Evolutionary conservation across 2,329 filamentous ascomycete genomes (phyloP).

Genomic region (Scytalidium sp.): DNA sequence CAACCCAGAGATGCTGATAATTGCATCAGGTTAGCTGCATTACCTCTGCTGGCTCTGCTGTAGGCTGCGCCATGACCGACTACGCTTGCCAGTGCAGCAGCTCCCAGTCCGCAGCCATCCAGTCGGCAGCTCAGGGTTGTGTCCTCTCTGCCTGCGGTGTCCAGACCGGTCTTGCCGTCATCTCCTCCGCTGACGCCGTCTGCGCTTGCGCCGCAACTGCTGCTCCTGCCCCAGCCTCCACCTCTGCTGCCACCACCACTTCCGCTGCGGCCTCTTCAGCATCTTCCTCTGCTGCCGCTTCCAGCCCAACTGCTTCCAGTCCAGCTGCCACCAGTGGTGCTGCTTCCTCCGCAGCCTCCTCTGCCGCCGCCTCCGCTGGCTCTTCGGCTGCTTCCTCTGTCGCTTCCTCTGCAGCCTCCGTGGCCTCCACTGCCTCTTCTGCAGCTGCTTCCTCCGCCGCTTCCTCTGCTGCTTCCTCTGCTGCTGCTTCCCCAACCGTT

Average conservation of each 20-base stretch:
- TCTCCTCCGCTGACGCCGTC: slow-evolving; percentile 4
- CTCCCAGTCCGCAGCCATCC: neutral
- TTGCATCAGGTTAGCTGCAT: neutral
- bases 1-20: too few species aligned
- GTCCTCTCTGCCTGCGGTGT: slow-evolving; percentile 3
- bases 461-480: neutral
- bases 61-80: slow-evolving; percentile 3
- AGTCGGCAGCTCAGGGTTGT: slow-evolving; percentile 1
- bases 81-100: slow-evolving; percentile 6
- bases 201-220: slow-evolving; percentile 4
- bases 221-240: neutral
- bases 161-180: neutral
- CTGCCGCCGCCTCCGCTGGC: neutral
- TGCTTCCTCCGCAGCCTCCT: neutral
- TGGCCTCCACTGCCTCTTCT: neutral
- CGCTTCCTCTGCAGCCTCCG: too few species aligned
- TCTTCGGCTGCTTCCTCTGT: neutral
- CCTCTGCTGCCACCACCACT: neutral
- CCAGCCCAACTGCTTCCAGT: neutral
- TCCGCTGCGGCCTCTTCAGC: slow-evolving; percentile 1
- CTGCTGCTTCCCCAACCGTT: too few species aligned
- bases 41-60: slow-evolving; percentile 2
- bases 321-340: neutral
- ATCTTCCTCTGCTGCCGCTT: neutral
- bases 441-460: neutral